Conservation (phyloP, 371 early-diverging fungal species). For the Mortierella polycephala region DNA sequence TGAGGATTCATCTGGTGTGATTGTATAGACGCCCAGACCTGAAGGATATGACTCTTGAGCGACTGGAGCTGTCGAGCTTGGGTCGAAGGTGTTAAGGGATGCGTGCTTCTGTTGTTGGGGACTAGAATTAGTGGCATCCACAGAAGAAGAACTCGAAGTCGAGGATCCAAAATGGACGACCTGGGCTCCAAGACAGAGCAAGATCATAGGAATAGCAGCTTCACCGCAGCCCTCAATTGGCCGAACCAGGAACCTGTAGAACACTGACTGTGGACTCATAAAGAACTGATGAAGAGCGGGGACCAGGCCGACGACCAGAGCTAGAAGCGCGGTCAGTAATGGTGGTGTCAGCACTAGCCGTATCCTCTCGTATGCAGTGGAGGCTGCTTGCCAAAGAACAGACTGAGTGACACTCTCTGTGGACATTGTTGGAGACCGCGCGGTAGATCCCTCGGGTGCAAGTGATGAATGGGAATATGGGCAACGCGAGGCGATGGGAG, state of each 20-base stretch:
- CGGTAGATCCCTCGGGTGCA: neutral
- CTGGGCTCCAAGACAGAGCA: constrained; percentile 78
- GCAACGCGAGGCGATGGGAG: constrained; percentile 1
- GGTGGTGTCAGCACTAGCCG: constrained; percentile 70
- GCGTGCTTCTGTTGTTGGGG: neutral
- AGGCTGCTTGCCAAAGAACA: constrained; percentile 14
- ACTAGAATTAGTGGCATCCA: neutral
- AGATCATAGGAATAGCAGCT: constrained; percentile 74
- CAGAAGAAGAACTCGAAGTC: neutral
- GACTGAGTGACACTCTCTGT: constrained; percentile 22
- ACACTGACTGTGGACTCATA: constrained; percentile 60
- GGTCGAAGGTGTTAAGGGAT: neutral
- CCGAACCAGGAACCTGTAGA: constrained; percentile 66
- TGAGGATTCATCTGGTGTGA: constrained; percentile 10
- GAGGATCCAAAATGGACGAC: constrained; percentile 55
- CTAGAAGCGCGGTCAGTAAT: constrained; percentile 67
- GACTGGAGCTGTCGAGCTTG: neutral
- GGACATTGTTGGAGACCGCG: constrained; percentile 16
- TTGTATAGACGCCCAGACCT: constrained; percentile 22
- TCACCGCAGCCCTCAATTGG: constrained; percentile 75
- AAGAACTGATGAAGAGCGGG: constrained; percentile 42
- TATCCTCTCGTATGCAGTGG: constrained; percentile 32
- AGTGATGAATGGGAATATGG: constrained; percentile 18
- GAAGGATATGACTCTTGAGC: neutral
- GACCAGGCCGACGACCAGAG: constrained; percentile 66